These are phyloP conservation scores for Penicillium psychrofluorescens DNA, from an alignment of 495 filamentous ascomycete species.

Conservation along the genomic window DNA sequence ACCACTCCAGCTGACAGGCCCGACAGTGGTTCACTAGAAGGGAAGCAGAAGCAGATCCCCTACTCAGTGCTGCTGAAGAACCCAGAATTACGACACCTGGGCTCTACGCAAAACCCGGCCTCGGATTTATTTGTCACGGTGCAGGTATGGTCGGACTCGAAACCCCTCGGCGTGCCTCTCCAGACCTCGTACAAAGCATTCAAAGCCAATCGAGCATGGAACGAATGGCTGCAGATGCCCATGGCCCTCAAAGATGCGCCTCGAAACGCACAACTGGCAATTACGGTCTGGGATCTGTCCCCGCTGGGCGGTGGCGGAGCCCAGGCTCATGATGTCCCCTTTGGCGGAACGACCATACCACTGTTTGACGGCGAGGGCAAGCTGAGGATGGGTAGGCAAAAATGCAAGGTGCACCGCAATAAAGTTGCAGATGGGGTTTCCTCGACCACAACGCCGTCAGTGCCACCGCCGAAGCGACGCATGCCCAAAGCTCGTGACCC, in stretches of 20 bases:
- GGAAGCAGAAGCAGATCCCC: slow-evolving; percentile 68
- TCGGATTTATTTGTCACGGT: slow-evolving; percentile 90
- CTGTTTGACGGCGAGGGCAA: slow-evolving; percentile 89
- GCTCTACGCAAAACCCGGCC: slow-evolving; percentile 63
- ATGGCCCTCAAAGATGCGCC: slow-evolving; percentile 75
- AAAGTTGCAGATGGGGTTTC: slow-evolving; percentile 82
- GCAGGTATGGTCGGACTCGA: slow-evolving; percentile 93
- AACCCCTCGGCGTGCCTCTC: slow-evolving; percentile 82
- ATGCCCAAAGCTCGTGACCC: slow-evolving; percentile 37
- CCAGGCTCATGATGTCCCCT: slow-evolving; percentile 73
- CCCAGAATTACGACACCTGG: slow-evolving; percentile 75
- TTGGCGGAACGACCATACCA: slow-evolving; percentile 85
- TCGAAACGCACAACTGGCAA: slow-evolving; percentile 72
- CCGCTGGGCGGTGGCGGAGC: slow-evolving; percentile 59
- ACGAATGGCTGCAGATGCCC: slow-evolving; percentile 90
- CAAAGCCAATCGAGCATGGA: slow-evolving; percentile 75
- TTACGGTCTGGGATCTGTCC: slow-evolving; percentile 93
- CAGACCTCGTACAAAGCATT: slow-evolving; percentile 91
- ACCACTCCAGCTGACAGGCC: slow-evolving; percentile 7
- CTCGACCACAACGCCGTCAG: slow-evolving; percentile 68
- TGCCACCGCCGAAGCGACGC: slow-evolving; percentile 38
- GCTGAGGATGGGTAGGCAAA: slow-evolving; percentile 83
- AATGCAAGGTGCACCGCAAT: slow-evolving; percentile 77
- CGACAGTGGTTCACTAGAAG: slow-evolving; percentile 74
- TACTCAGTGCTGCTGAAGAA: slow-evolving; percentile 71